These are phyloP conservation scores for Didymella arachidicola DNA, from an alignment of 2,329 filamentous ascomycete genomes.

Conservation along the genomic window DNA sequence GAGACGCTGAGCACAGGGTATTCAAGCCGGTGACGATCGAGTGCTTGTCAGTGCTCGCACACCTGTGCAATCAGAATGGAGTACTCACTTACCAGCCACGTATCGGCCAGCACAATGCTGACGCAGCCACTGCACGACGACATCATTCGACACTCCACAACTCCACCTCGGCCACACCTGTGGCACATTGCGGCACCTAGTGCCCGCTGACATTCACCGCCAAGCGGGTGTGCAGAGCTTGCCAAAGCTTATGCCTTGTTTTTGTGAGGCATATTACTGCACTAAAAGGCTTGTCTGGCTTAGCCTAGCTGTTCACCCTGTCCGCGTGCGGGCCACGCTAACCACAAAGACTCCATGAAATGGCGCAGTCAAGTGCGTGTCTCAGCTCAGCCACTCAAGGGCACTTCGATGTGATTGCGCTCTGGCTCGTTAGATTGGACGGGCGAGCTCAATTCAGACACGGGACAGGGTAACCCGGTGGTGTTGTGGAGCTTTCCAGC, in stretches of 20 bases:
- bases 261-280: slow-evolving; percentile 36
- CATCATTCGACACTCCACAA: slow-evolving; percentile 10
- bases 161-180: slow-evolving; percentile 4
- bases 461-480: slow-evolving; percentile 22
- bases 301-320: slow-evolving; percentile 20
- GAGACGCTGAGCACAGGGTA: not conserved
- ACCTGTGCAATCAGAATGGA: too few species aligned
- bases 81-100: not conserved
- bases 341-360: not conserved
- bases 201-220: slow-evolving; percentile 27
- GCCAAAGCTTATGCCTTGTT: slow-evolving; percentile 37
- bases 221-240: slow-evolving; percentile 37
- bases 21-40: not conserved
- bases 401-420: slow-evolving; percentile 12
- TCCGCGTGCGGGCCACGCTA: slow-evolving; percentile 6
- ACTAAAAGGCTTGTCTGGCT: slow-evolving; percentile 40
- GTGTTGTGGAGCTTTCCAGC: slow-evolving; percentile 22
- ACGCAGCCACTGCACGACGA: slow-evolving; percentile 28
- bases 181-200: slow-evolving; percentile 18
- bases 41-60: not conserved
- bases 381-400: slow-evolving; percentile 26
- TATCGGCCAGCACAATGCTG: not conserved
- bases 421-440: slow-evolving; percentile 2
- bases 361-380: not conserved
- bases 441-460: slow-evolving; percentile 2